Percentiles rank a stretch among this genome's conserved stretches.
Conservation (phyloP, 1,284 basidiomycete species). For the Tetrapyrgos nigripes region DNA sequence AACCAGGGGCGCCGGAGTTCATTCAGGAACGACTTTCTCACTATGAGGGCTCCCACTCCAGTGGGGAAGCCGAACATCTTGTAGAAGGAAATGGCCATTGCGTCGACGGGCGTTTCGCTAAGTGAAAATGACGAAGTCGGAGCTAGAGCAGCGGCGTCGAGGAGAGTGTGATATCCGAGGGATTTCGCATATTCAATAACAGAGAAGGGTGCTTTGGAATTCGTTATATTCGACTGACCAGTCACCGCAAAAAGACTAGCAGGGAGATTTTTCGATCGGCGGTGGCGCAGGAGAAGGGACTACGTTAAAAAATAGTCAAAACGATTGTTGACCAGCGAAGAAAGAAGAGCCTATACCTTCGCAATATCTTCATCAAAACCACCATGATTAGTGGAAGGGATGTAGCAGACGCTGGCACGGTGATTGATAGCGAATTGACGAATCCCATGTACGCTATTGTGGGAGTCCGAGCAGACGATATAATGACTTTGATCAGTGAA, state of each 20-base stretch:
- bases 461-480: constrained; percentile 75
- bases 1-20: constrained; percentile 80
- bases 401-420: constrained; percentile 65
- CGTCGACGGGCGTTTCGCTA: constrained; percentile 70
- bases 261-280: constrained; percentile 44
- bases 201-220: constrained; percentile 65
- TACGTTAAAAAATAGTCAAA: constrained; percentile 26
- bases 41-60: constrained; percentile 80
- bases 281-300: constrained; percentile 50
- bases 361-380: constrained; percentile 63
- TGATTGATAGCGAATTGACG: constrained; percentile 67
- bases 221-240: constrained; percentile 82
- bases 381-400: constrained; percentile 66
- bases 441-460: constrained; percentile 87
- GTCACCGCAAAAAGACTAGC: constrained; percentile 76
- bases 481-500: constrained; percentile 63
- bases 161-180: constrained; percentile 74
- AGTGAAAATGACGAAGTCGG: constrained; percentile 74
- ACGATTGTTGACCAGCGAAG: constrained; percentile 8
- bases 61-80: constrained; percentile 92
- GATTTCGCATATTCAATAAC: constrained; percentile 64
- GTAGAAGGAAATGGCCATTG: constrained; percentile 85
- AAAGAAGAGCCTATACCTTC: constrained; percentile 53
- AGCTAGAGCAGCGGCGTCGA: constrained; percentile 82
- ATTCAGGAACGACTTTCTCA: constrained; percentile 69